Percentiles rank a stretch among this genome's conserved stretches.
Evolutionary conservation across 495 filamentous ascomycete species (phyloP).

Genomic region (Penicillium silybi): DNA sequence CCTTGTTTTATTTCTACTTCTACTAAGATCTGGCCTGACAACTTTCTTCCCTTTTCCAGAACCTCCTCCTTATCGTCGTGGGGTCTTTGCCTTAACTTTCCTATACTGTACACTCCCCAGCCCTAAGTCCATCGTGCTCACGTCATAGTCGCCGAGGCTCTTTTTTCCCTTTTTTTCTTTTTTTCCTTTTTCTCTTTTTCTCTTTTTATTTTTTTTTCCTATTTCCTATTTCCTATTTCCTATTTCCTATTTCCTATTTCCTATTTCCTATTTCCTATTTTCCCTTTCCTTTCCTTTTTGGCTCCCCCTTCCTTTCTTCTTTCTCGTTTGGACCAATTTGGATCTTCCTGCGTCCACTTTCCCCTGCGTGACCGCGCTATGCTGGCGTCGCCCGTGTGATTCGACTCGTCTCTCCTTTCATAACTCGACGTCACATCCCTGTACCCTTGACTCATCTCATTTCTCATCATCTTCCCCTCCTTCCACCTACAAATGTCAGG

Average conservation of each 20-base stretch:
- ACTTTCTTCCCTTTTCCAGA: background rate
- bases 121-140: slow-evolving; percentile 21
- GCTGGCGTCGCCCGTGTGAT: slow-evolving; percentile 27
- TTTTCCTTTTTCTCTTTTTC: slow-evolving; percentile 10
- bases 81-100: slow-evolving; percentile 4
- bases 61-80: background rate
- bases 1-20: background rate
- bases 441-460: slow-evolving; percentile 29
- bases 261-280: slow-evolving; percentile 17
- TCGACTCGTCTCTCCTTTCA: slow-evolving; percentile 20
- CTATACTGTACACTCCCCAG: slow-evolving; percentile 8
- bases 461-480: slow-evolving; percentile 20
- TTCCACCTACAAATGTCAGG: slow-evolving; percentile 45
- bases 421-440: slow-evolving; percentile 36
- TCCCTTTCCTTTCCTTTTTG: slow-evolving; percentile 3
- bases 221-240: slow-evolving; percentile 13
- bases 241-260: slow-evolving; percentile 17
- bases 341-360: slow-evolving; percentile 25
- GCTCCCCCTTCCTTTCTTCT: slow-evolving; percentile 4
- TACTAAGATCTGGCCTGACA: background rate
- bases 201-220: slow-evolving; percentile 14
- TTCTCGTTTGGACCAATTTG: slow-evolving; percentile 24
- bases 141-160: slow-evolving; percentile 37
- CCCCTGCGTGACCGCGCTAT: slow-evolving; percentile 29
- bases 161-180: slow-evolving; percentile 15